Base-by-base conservation (phyloP, 108 stramenopile genomes). In the Pseudonitzschia pungens region DNA sequence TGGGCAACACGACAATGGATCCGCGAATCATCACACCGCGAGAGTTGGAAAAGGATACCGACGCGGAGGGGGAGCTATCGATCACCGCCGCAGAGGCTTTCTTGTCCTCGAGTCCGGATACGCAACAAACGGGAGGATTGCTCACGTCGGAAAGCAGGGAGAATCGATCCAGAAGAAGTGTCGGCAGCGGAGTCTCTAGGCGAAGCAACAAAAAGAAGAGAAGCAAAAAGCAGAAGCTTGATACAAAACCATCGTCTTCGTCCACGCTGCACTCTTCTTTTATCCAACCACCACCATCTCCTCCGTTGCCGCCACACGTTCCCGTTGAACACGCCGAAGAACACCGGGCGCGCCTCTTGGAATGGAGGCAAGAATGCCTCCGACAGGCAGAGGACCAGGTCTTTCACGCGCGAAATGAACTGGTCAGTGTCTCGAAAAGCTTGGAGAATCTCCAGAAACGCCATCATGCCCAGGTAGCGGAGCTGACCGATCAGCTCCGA, bases 351-450 rank as follows among this genome's bases (percentile, higher is more conserved):
- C 45, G 45, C 45, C 29, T 57, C 27, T 26, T 58, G 57, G 57
- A 58, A 31, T 65, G 42, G 0, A 14, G 64, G 11, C 64, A 65
- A 20, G 15, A 43, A 0, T 65, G 66, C 36, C 15, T 67, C 0
- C 9, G 31, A 41, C 24, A 48, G 24, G 66, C 66, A 11, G 66
- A 67, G 24, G 66, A 44, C 31, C 48, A 67, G 22, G 66, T 67
- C 0, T 48, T 51, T 50, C 21, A 67, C 12, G 66, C 66, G 22
- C 66, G 66, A 18, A 21, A 67, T 21, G 66, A 67, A 48, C 44
- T 67, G 21, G 43, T 18, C 27, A 12, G 18, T 43, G 44, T 67
- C 21, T 24, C 31, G 0, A 0, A 26, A 45, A 40, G 43, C 31
- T 29, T 67, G 45, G 0, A 67, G 14, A 2, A 24, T 9, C n/a